These are phyloP conservation scores for Dothistroma septosporum DNA, from an alignment of 2,329 filamentous ascomycete species.

Conservation along the genomic window DNA sequence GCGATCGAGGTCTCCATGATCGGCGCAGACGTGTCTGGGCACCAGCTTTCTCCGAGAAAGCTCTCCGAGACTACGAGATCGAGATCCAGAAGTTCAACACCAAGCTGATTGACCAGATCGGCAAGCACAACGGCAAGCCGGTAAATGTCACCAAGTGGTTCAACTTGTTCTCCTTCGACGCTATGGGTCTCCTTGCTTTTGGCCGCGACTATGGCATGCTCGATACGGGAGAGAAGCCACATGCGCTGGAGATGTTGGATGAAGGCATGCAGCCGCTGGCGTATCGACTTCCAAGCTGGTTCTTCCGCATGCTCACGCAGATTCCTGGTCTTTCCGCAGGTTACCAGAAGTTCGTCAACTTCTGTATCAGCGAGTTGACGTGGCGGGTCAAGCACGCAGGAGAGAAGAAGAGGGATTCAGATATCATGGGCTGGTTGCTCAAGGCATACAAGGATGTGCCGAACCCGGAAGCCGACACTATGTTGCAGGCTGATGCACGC, in stretches of 20 bases:
- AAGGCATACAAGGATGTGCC: slow-evolving; percentile 30
- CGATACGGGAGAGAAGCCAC: slow-evolving; percentile 32
- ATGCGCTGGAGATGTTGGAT: slow-evolving; percentile 39
- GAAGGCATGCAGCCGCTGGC: slow-evolving; percentile 33
- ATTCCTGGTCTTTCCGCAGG: slow-evolving; percentile 37
- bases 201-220: slow-evolving; percentile 42
- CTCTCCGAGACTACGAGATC: slow-evolving; percentile 41
- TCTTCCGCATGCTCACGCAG: slow-evolving; percentile 33
- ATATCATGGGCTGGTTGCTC: slow-evolving; percentile 35
- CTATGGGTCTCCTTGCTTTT: slow-evolving; percentile 47
- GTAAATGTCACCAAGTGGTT: slow-evolving; percentile 42
- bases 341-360: slow-evolving; percentile 38
- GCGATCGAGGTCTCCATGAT: slow-evolving; percentile 39
- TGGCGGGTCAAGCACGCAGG: slow-evolving; percentile 32
- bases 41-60: slow-evolving; percentile 40
- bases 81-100: slow-evolving; percentile 38
- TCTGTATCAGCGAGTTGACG: slow-evolving; percentile 36
- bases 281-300: slow-evolving; percentile 34
- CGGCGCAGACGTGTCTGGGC: slow-evolving; percentile 42
- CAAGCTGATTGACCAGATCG: slow-evolving; percentile 35
- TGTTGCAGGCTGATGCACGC: slow-evolving; percentile 31
- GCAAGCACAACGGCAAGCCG: slow-evolving; percentile 25
- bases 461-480: slow-evolving; percentile 27
- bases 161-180: slow-evolving; percentile 44
- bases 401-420: slow-evolving; percentile 21